Percentiles rank a stretch among this genome's conserved stretches.
Conservation (phyloP, 1,284 basidiomycete species). For the Apiotrichum gracile region DNA sequence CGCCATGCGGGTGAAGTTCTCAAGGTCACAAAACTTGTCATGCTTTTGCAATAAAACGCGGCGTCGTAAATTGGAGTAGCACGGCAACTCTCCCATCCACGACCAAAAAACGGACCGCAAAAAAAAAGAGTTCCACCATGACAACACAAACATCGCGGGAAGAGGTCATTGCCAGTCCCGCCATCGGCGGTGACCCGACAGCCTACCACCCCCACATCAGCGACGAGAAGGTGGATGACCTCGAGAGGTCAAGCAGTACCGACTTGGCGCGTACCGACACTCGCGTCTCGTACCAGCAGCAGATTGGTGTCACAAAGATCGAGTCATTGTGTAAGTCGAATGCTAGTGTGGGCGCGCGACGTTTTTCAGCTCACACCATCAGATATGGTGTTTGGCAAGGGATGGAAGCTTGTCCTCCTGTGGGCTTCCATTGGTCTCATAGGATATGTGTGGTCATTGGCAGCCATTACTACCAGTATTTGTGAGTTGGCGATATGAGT, state of each 20-base stretch:
- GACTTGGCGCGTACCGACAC: conserved; percentile 1
- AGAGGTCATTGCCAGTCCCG: background rate
- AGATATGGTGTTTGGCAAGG: conserved; percentile 31
- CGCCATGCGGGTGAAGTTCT: too few species aligned
- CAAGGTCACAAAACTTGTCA: too few species aligned
- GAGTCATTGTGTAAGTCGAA: conserved; percentile 29
- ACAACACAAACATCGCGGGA: background rate
- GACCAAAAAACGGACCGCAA: too few species aligned
- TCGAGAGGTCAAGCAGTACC: background rate
- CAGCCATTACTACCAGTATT: conserved; percentile 19
- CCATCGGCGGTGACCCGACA: background rate
- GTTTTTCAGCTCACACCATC: background rate
- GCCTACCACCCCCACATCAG: background rate
- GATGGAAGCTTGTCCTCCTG: conserved; percentile 24
- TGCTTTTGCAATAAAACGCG: too few species aligned
- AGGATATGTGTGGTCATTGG: conserved; percentile 23
- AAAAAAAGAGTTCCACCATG: background rate
- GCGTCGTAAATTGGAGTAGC: too few species aligned
- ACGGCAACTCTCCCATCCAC: too few species aligned
- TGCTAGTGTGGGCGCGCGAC: background rate
- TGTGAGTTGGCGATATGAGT: conserved; percentile 12
- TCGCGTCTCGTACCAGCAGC: conserved; percentile 16
- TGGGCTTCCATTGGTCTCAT: conserved; percentile 31
- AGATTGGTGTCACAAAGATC: conserved; percentile 38
- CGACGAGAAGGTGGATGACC: background rate